A percentile compares a stretch with the other conserved stretches of the same genome.
These are phyloP conservation scores for Amesomyces nigricolor DNA, from an alignment of 2,329 filamentous ascomycete genomes.

Conservation along the genomic window DNA sequence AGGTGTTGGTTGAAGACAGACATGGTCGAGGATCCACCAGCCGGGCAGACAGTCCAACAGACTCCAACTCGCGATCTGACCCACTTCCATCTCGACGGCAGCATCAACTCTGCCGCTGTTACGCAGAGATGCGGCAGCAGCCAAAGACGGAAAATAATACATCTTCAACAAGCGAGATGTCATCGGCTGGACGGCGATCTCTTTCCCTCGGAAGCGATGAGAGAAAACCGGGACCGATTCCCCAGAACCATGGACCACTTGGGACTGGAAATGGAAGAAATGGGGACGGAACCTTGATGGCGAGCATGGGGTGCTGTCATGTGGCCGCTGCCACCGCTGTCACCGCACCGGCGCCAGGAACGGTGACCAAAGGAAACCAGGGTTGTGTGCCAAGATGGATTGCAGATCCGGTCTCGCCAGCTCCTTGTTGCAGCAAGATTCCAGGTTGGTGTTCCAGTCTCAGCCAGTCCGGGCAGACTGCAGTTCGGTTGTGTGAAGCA, in stretches of 20 bases:
- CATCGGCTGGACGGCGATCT: not conserved
- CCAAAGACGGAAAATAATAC: conserved; percentile 1
- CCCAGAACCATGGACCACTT: not conserved
- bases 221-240: not conserved
- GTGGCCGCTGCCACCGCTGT: conserved; percentile 15
- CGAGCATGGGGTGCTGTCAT: conserved; percentile 17
- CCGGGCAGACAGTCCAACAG: not conserved
- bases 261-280: not conserved
- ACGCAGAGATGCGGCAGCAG: conserved; percentile 11
- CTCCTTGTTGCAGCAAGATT: too few relatives aligned
- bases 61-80: not conserved
- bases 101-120: not conserved
- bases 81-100: not conserved
- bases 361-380: conserved; percentile 7
- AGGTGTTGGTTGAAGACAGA: not conserved
- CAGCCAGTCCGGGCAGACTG: too few relatives aligned
- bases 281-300: not conserved
- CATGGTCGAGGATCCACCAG: conserved; percentile 11
- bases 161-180: not conserved
- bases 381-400: not conserved
- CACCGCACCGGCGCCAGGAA: conserved; percentile 14
- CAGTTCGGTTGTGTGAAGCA: too few relatives aligned
- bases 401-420: not conserved
- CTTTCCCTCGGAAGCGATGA: not conserved
- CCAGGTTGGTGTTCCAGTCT: too few relatives aligned